Evolutionary conservation across 345 rosid species (phyloP).

Genomic region (Erucastrum elatum): DNA sequence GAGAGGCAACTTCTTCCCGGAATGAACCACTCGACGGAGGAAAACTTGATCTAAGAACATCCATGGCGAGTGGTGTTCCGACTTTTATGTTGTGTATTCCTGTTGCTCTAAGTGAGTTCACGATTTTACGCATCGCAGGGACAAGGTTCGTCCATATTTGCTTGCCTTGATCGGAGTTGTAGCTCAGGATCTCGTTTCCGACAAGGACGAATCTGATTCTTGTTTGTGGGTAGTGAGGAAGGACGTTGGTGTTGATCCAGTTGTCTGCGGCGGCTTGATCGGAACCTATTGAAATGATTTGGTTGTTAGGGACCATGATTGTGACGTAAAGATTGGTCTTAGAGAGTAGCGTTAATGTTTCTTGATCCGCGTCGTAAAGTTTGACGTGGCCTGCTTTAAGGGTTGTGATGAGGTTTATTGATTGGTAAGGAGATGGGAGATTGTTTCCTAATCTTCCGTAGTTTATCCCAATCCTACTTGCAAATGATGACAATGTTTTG

Average conservation of each 20-base stretch:
- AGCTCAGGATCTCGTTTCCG: slow-evolving; percentile 79
- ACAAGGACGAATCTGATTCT: slow-evolving; percentile 56
- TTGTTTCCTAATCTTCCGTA: slow-evolving; percentile 43
- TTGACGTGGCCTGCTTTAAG: slow-evolving; percentile 55
- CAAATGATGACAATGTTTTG: slow-evolving; percentile 9
- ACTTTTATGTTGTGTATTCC: slow-evolving; percentile 61
- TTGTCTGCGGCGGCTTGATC: slow-evolving; percentile 46
- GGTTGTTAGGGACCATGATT: slow-evolving; percentile 62
- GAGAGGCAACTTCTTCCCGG: slow-evolving; percentile 48
- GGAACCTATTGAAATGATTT: slow-evolving; percentile 49
- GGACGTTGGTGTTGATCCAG: slow-evolving; percentile 57
- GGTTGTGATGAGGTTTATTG: slow-evolving; percentile 51
- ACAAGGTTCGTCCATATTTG: slow-evolving; percentile 52
- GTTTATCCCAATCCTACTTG: slow-evolving; percentile 38
- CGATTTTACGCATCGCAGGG: slow-evolving; percentile 65
- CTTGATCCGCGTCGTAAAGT: slow-evolving; percentile 61
- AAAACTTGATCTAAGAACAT: slow-evolving; percentile 45
- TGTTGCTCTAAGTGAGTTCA: slow-evolving; percentile 43
- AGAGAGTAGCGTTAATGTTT: slow-evolving; percentile 51
- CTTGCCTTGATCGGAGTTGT: slow-evolving; percentile 41
- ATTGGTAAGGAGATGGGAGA: slow-evolving; percentile 56
- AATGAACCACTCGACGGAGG: slow-evolving; percentile 76
- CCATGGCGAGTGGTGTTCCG: slow-evolving; percentile 82
- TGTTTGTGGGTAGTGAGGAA: slow-evolving; percentile 53
- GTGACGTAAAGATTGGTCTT: slow-evolving; percentile 56